These are phyloP conservation scores for Luvunga scandens DNA, from an alignment of 345 rosid species.

Conservation along the genomic window DNA sequence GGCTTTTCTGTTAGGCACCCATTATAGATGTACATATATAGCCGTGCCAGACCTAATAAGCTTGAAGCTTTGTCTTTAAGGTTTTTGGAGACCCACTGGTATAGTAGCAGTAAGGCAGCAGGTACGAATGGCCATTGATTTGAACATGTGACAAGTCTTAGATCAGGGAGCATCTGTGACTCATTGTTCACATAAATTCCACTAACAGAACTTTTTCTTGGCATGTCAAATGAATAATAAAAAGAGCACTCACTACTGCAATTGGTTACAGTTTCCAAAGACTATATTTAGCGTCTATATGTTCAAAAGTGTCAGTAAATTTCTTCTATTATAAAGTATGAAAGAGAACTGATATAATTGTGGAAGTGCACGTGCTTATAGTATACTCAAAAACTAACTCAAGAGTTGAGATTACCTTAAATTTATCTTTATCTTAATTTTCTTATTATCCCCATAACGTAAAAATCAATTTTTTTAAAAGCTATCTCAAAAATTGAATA, in stretches of 20 bases:
- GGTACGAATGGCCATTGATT: background rate
- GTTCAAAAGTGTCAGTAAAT: background rate
- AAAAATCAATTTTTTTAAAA: too few species aligned
- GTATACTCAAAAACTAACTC: too few species aligned
- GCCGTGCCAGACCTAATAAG: background rate
- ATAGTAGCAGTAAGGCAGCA: background rate
- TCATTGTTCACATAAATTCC: background rate
- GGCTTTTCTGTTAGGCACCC: constrained; percentile 7
- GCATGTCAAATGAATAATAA: background rate
- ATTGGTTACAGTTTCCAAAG: background rate
- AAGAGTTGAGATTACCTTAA: too few species aligned
- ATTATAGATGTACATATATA: background rate
- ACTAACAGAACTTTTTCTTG: background rate
- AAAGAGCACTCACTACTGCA: background rate
- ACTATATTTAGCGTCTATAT: too few species aligned
- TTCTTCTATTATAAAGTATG: background rate
- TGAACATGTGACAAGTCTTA: background rate
- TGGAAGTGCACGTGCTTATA: too few species aligned
- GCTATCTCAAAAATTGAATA: too few species aligned
- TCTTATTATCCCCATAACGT: too few species aligned
- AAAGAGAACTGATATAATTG: background rate
- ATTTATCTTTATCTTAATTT: background rate
- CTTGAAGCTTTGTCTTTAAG: constrained; percentile 7
- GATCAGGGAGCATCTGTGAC: background rate
- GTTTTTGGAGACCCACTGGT: background rate